A percentile compares a stretch with the other conserved stretches of the same genome.
These are phyloP conservation scores for Glycyrrhiza uralensis DNA, from an alignment of 306 rosid genomes.

Conservation along the genomic window DNA sequence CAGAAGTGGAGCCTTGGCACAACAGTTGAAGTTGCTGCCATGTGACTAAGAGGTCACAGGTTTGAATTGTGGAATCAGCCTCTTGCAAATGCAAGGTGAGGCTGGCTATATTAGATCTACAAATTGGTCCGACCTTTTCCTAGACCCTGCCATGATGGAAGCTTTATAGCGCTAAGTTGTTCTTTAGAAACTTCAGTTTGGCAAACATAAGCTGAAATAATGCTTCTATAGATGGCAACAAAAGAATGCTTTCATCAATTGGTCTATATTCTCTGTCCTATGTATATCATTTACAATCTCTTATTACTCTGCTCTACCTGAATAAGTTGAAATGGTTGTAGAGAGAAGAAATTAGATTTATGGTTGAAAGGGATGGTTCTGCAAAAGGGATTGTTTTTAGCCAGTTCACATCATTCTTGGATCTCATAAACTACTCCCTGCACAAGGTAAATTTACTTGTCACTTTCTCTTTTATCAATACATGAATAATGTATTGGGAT, in stretches of 20 bases:
- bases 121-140: too few species aligned
- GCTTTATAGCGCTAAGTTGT: too few species aligned
- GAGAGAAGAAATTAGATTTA: conserved; percentile 94
- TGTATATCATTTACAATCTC: background rate
- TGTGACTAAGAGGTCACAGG: background rate
- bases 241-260: background rate
- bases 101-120: too few species aligned
- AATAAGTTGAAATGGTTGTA: conserved; percentile 30
- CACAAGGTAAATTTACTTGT: conserved; percentile 48
- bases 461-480: background rate
- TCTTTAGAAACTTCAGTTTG: background rate
- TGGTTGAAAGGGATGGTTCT: conserved; percentile 94
- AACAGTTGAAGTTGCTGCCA: background rate
- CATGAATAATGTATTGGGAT: background rate
- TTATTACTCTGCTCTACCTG: background rate
- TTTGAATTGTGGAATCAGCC: too few species aligned
- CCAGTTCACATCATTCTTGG: conserved; percentile 95
- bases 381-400: conserved; percentile 93
- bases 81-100: too few species aligned
- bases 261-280: background rate
- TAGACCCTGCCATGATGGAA: too few species aligned
- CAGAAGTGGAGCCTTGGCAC: background rate
- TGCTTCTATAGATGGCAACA: background rate
- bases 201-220: background rate
- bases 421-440: conserved; percentile 79